Evolutionary conservation across 1,139 yeast species (phyloP), one percentile per base, ranked within the genome.

Genomic region (Kurtzmaniella quercitrusa): DNA sequence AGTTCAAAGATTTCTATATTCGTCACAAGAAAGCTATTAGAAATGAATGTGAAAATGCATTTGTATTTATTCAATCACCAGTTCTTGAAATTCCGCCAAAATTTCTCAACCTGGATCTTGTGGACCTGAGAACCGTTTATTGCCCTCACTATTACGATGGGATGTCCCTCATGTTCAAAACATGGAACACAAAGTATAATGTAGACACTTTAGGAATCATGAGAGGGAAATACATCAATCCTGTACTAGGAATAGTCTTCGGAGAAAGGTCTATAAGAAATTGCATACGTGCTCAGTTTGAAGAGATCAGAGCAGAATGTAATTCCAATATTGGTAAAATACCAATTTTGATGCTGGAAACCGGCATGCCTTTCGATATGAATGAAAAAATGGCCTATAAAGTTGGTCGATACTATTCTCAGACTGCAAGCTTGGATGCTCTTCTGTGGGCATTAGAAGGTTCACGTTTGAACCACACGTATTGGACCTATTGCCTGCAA

Each of bases 311-410:
- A 46, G 58, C 61, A 21, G 97, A 91, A 57, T 81, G 88, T 12
- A 60, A 64, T 16, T 71, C 70, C 2, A 59, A 71, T 38, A 61
- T 88, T 46, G 96, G 96, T 1, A 41, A 55, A 1, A 66, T 86
- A 9, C 95, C 96, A 0, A 76, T 85, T 6, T 65, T 91, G 35
- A 80, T 93, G 72, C 82, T 95, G 1, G 98, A 91, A 61, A 89
- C 93, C n/a, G 98, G 98, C 2, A 87, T 91, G 83, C 98, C 98
- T 2, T 88, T 83, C 60, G 96, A 93, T 60, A 86, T 91, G 95
- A 93, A 91, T 58, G 74, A 77, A 46, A 84, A 84, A 53, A 67
- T 65, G 38, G 87, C 96, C 0, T 89, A 78, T 55, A 57, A 59
- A 1, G 73, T 71, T 43, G 88, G 91, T 1, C 76, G 80, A 47